These are phyloP conservation scores for Nicotiana rustica DNA, from an alignment of 305 asterid species.

Conservation along the genomic window DNA sequence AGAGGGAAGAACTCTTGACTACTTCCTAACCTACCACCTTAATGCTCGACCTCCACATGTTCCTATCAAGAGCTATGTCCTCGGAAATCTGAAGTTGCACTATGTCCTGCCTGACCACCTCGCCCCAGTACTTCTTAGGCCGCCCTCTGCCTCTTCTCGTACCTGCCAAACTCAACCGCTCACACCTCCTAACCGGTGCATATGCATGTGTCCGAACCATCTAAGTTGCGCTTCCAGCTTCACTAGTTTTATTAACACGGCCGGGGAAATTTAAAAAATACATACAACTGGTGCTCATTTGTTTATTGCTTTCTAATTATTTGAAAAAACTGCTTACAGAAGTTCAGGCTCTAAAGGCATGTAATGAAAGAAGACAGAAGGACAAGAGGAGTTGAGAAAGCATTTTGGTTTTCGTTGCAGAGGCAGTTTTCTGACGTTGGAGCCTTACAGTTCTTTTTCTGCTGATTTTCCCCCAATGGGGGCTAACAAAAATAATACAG, in stretches of 20 bases:
- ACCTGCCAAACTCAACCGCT: too few relatives aligned
- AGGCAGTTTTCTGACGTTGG: not conserved
- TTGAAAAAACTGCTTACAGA: conserved; percentile 48
- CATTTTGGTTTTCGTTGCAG: not conserved
- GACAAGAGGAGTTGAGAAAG: conserved; percentile 38
- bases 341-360: conserved; percentile 78
- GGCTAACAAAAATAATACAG: not conserved
- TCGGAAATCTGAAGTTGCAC: too few relatives aligned
- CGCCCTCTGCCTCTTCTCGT: too few relatives aligned
- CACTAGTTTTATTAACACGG: not conserved
- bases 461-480: not conserved
- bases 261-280: not conserved
- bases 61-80: too few relatives aligned
- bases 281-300: not conserved
- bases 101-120: too few relatives aligned
- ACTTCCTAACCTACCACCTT: too few relatives aligned
- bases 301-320: conserved; percentile 32
- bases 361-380: conserved; percentile 63
- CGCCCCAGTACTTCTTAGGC: too few relatives aligned
- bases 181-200: too few relatives aligned
- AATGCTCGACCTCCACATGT: too few relatives aligned
- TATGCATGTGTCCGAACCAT: too few relatives aligned
- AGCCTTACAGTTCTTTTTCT: not conserved
- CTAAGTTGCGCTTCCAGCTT: too few relatives aligned
- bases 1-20: too few relatives aligned